A percentile compares a stretch with the other conserved stretches of the same genome.
Evolutionary conservation across 1,139 yeast species (phyloP).

Genomic region (Hyphopichia khmerensis): DNA sequence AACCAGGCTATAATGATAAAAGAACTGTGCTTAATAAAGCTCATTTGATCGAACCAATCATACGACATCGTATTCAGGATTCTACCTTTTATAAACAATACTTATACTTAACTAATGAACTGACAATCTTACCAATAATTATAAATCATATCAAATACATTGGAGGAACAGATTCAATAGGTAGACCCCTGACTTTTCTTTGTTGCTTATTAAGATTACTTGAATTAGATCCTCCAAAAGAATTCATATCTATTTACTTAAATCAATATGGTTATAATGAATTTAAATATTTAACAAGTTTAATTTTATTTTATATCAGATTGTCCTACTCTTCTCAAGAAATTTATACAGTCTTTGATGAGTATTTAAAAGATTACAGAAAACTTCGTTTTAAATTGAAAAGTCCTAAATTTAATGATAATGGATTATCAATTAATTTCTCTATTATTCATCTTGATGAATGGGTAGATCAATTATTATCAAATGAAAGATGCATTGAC

Average conservation of each 20-base stretch:
- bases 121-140: slow-evolving; percentile 39
- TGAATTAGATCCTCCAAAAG: slow-evolving; percentile 59
- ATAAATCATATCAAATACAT: slow-evolving; percentile 39
- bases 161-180: slow-evolving; percentile 51
- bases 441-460: slow-evolving; percentile 54
- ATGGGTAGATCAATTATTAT: slow-evolving; percentile 54
- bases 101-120: slow-evolving; percentile 59
- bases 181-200: slow-evolving; percentile 62
- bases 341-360: slow-evolving; percentile 53
- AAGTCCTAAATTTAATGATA: slow-evolving; percentile 28
- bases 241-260: slow-evolving; percentile 52
- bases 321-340: slow-evolving; percentile 44
- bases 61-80: slow-evolving; percentile 66
- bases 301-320: slow-evolving; percentile 59
- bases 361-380: slow-evolving; percentile 52
- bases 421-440: slow-evolving; percentile 25
- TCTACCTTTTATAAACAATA: slow-evolving; percentile 67
- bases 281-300: slow-evolving; percentile 66
- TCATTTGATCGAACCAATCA: slow-evolving; percentile 60
- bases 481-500: slow-evolving; percentile 53
- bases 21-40: slow-evolving; percentile 45
- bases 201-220: slow-evolving; percentile 61
- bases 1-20: slow-evolving; percentile 25
- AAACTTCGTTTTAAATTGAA: slow-evolving; percentile 35
- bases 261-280: slow-evolving; percentile 42